Percentiles rank a stretch among this genome's conserved stretches.
phyloP scores from a whole-genome alignment of 176 grass and related monocot genomes.

The Puya raimondii region DNA sequence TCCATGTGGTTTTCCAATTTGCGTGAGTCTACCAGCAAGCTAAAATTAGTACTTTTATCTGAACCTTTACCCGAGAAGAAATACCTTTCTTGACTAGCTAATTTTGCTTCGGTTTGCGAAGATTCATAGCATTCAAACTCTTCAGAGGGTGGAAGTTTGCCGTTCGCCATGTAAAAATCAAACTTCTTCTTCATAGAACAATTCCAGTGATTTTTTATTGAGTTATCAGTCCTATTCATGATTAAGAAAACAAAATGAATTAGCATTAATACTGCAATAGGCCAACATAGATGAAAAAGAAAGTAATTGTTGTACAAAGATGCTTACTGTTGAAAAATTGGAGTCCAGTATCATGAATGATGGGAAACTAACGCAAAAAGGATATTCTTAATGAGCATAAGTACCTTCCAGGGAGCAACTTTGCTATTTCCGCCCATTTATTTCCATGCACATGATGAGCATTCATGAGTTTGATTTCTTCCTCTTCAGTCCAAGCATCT shows the following conservation, averaged over 20 bases:
- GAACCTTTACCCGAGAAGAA: conserved; percentile 32
- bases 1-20: conserved; percentile 26
- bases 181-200: conserved; percentile 93
- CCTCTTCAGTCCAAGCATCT: conserved; percentile 86
- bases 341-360: no score
- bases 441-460: conserved; percentile 73
- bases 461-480: conserved; percentile 64
- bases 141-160: conserved; percentile 24
- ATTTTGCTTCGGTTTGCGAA: conserved; percentile 32
- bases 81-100: conserved; percentile 12
- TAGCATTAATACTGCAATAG: not conserved
- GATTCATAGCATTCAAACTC: conserved; percentile 25
- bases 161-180: conserved; percentile 36
- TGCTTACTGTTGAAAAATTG: not conserved
- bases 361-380: no score
- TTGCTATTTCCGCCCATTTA: conserved; percentile 99
- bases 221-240: conserved; percentile 85
- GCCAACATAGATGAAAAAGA: not conserved
- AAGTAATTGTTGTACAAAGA: not conserved
- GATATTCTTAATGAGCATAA: not conserved
- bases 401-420: conserved; percentile 94
- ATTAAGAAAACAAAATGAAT: conserved; percentile 7
- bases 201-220: conserved; percentile 99
- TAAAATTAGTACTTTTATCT: conserved; percentile 24
- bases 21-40: conserved; percentile 22